Base-by-base conservation (phyloP, 2,329 filamentous ascomycete genomes). In the Colletotrichum siamense region DNA sequence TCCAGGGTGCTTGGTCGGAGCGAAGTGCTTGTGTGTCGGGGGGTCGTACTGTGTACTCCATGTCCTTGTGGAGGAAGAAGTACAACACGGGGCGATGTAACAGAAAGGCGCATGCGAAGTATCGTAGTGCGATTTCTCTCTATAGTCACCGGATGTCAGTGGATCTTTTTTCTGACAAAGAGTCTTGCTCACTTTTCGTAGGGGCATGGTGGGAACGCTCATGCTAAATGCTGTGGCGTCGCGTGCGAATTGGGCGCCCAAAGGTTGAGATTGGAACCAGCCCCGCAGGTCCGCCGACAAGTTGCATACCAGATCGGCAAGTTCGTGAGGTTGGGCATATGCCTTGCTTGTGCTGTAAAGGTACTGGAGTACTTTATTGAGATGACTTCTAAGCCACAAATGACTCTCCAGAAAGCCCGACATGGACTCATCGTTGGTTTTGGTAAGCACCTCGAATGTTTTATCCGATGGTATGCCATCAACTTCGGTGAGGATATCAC, bases 41-140 rank as follows among this genome's bases (percentile, higher is more conserved):
- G 6, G 71, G 71, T 13, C 71, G 34, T n/a, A 73, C 71, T 6
- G 64, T 59, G 12, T 73, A 73, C 44, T 73, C 71, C 26, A 73
- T 61, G 64, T 73, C 71, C 30, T 61, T 69, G 34, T 73, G 71
- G 49, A 73, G 71, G 55, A 69, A 73, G 52, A 73, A 73, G 49
- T 73, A 73, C 22, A 73, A 39, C 18, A 73, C 71, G 24, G 71
- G 71, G 22, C 71, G 71, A 34, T 73, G 63, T 22, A 73, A 65
- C 18, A 73, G 71, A 55, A 73, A 73, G 22, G 57, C 49, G 71
- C 71, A 73, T 24, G 44, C 57, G 32, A 73, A 73, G 49, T 73
- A 73, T 22, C 71, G 71, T 13, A 73, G n/a, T 16, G 71, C 71
- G n/a, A 73, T n/a, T 39, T 73, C 71, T 26, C 64, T 69, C 71